Base-by-base conservation (phyloP, 805 yeast genomes). In the Metschnikowia chrysomelidarum region DNA sequence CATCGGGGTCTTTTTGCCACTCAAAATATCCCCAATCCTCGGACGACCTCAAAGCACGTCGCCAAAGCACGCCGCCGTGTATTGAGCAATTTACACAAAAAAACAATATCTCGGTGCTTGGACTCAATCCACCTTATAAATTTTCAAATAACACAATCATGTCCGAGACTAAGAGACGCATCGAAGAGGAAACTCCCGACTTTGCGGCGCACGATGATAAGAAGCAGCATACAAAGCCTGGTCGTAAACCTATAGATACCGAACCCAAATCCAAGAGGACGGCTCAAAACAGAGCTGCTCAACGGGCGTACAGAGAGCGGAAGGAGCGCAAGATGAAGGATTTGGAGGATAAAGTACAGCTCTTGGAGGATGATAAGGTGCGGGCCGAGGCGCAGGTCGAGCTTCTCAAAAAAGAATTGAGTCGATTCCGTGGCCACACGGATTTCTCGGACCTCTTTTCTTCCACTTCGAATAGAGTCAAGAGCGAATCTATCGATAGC, bases 261-360 rank as follows among this genome's bases (percentile, higher is more conserved):
- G 95, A 87, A 49, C 89, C 94, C 7, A 87, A 83, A 56, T 80
- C 78, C 52, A 91, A 87, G 69, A 72, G 98, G 50, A 87, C 95
- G 11, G 97, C 97, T 2, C 98, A 93, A 64, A 91, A 93, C 60
- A 75, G 98, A 51, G 97, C 97, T 3, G 98, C 98, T n/a, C 98
- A 93, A 62, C 71, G 98, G 36, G 98, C 98, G 5, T 91, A 87
- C 62, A 71, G 98, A 38, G 98, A 93, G 62, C 76, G 98, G 42
- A 91, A 91, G 59, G 98, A 91, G 59, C 73, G 72, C 32, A 87
- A 85, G 54, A 75, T 93, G 80, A 76, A 78, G 54, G 95, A 87
- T 46, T 69, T 91, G 43, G 96, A 89, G 56, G 80, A 78, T 30
- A 80, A 85, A 49, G 95, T 91, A 10, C 61, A 71, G 32, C 59